phyloP scores from a whole-genome alignment of 225 moss, liverwort and hornwort species.

The Straminergon stramineum region DNA sequence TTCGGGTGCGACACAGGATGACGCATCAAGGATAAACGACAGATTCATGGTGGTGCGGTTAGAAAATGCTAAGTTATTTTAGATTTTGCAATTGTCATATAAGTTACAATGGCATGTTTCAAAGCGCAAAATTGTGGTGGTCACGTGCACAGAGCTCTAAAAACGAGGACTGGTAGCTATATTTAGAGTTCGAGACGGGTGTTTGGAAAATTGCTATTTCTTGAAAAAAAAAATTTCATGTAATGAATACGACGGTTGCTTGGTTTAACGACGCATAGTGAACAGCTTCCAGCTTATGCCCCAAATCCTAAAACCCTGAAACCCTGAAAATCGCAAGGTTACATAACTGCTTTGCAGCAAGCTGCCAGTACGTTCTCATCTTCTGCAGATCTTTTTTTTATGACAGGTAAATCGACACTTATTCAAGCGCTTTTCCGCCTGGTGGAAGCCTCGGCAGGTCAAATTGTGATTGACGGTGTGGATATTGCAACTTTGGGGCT shows the following conservation, averaged over 20 bases:
- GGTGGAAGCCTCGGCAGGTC: slow-evolving; percentile 59
- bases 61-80: not conserved
- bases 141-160: not conserved
- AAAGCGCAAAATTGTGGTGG: not conserved
- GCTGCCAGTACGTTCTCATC: not conserved
- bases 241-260: not conserved
- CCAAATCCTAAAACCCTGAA: not conserved
- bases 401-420: slow-evolving; percentile 55
- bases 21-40: not conserved
- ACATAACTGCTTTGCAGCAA: not conserved
- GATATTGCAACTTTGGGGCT: slow-evolving; percentile 65
- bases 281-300: not conserved
- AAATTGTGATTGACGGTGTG: slow-evolving; percentile 53
- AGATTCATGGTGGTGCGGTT: not conserved
- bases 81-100: not conserved
- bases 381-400: not conserved
- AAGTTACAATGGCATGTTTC: not conserved
- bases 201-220: no score
- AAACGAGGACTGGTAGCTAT: not conserved
- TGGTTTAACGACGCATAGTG: no score
- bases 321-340: not conserved
- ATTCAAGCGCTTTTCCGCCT: slow-evolving; percentile 68
- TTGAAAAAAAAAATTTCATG: no score
- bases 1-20: not conserved
- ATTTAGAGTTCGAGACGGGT: not conserved